Base-by-base conservation (phyloP, 495 filamentous ascomycete species). In the Penicillium steckii region DNA sequence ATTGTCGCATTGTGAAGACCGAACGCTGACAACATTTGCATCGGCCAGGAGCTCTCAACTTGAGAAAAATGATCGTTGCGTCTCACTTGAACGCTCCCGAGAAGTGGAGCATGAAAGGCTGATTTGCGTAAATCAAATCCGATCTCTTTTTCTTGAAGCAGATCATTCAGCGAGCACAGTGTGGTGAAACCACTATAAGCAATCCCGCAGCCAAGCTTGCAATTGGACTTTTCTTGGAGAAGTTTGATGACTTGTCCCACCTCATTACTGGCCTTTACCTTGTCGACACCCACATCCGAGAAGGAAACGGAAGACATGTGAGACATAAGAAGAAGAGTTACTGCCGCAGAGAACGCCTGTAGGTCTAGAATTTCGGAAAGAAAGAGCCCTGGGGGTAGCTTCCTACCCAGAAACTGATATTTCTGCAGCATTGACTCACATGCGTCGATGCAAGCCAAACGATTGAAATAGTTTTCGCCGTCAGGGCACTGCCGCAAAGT, bases 301-400 rank as follows among this genome's bases (percentile, higher is more conserved):
- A 12, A 8, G 27, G 8, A 30, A 2, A 30, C 2, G 27, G 27
- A 30, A 3, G 52, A 52, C 9, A n/a, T 52, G 27, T 55, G 45
- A 9, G 53, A 59, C 9, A 53, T 53, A 19, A 67, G 55, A 19
- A 71, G 47, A 10, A 71, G 50, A 4, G 64, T 42, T 4, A 64
- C 51, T 10, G 57, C 55, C 6, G 66, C 67, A 5, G 60, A 64
- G 26, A 71, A 63, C 2, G 59, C 67, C 27, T 69, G 66, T 4
- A 71, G 32, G 47, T 71, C 68, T 13, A 69, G 27, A 1, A 71
- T 40, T 10, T 58, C 47, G 4, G 52, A 50, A 4, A 58, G 52
- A 40, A 71, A 71, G 46, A 71, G 52, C 2, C 62, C 68, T 0
- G 50, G 50, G 0, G 66, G 62, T 10, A 66, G 52, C 7, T 40